Evolutionary conservation across 768 basidiomycete genomes (phyloP).

Genomic region (Pleurotus ostreatus): DNA sequence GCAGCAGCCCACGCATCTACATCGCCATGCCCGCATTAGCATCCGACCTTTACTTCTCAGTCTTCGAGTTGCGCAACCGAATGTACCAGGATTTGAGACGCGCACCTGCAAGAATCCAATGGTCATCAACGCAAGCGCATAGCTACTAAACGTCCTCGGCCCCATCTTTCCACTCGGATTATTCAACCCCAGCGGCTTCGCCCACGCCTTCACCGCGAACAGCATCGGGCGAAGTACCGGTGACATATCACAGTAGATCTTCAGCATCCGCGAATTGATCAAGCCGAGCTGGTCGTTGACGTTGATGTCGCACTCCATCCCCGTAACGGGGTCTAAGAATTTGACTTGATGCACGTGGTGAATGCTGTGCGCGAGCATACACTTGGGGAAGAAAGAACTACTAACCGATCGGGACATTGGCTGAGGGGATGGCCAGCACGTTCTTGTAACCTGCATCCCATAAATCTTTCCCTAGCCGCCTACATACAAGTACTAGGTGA

Average conservation of each 20-base stretch:
- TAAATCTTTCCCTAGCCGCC: conserved; percentile 27
- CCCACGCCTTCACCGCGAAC: conserved; percentile 55
- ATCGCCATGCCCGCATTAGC: background rate
- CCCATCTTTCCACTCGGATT: conserved; percentile 25
- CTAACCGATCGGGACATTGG: conserved; percentile 42
- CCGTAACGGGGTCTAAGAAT: conserved; percentile 38
- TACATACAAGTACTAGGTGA: conserved; percentile 9
- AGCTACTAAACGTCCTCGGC: conserved; percentile 52
- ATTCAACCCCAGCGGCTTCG: conserved; percentile 49
- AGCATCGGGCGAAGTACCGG: conserved; percentile 43
- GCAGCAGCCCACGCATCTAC: conserved; percentile 41
- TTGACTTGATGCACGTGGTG: conserved; percentile 34
- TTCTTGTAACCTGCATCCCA: conserved; percentile 27
- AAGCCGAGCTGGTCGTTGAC: conserved; percentile 59
- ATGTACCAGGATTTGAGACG: background rate
- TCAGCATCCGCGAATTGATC: conserved; percentile 46
- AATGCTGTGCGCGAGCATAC: too few relatives aligned
- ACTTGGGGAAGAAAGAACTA: background rate
- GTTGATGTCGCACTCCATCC: conserved; percentile 50
- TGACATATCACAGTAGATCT: conserved; percentile 42
- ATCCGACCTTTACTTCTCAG: background rate
- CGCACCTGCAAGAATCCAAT: conserved; percentile 55
- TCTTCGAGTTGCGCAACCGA: background rate
- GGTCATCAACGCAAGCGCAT: conserved; percentile 57
- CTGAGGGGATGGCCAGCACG: conserved; percentile 24